These are phyloP conservation scores for Ramichloridium luteum DNA, from an alignment of 2,329 filamentous ascomycete species.

Conservation along the genomic window DNA sequence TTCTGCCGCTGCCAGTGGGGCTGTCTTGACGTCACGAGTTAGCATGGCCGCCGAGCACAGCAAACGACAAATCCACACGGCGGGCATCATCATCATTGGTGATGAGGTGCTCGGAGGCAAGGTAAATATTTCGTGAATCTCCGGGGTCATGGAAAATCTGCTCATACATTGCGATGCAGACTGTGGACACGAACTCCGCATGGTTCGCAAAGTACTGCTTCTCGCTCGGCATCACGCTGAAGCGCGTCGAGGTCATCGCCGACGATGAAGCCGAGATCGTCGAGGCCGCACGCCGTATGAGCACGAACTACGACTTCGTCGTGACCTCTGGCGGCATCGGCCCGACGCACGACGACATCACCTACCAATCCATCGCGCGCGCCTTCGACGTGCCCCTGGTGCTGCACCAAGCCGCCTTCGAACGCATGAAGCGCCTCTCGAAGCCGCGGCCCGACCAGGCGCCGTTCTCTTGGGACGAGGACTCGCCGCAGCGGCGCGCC, in stretches of 20 bases:
- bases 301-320: conserved; percentile 79
- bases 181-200: conserved; percentile 53
- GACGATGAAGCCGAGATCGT: conserved; percentile 86
- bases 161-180: conserved; percentile 32
- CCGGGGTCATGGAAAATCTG: no score
- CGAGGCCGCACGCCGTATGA: conserved; percentile 80
- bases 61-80: conserved; percentile 67
- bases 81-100: conserved; percentile 89
- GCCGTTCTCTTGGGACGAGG: conserved; percentile 68
- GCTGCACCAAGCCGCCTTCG: conserved; percentile 64
- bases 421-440: conserved; percentile 72
- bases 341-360: conserved; percentile 96
- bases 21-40: conserved; percentile 32
- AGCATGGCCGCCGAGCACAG: conserved; percentile 43
- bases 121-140: no score
- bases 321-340: conserved; percentile 93
- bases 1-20: conserved; percentile 26
- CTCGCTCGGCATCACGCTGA: conserved; percentile 54
- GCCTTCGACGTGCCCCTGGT: conserved; percentile 68
- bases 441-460: conserved; percentile 60
- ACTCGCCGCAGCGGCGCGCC: conserved; percentile 64
- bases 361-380: conserved; percentile 85
- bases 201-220: conserved; percentile 57
- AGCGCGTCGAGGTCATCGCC: conserved; percentile 81
- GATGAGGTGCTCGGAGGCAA: conserved; percentile 94